Evolutionary conservation across 768 basidiomycete species (phyloP).

Genomic region (Dacryopinax spathularia): DNA sequence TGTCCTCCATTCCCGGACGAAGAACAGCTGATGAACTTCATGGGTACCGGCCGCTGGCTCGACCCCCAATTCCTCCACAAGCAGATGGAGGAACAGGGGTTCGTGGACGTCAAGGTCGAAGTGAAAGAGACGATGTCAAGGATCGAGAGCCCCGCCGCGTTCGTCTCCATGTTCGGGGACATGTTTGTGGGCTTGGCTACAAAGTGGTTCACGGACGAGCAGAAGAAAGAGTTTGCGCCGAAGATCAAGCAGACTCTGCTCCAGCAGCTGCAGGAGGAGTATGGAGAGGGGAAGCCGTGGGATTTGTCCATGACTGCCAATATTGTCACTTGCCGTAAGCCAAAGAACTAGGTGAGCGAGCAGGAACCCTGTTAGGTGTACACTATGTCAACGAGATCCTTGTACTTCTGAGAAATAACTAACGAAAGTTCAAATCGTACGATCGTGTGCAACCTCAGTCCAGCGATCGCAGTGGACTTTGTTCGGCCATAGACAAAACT

Average conservation of each 20-base stretch:
- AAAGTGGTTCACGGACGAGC: not conserved
- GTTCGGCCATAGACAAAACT: too few relatives aligned
- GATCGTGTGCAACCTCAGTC: too few relatives aligned
- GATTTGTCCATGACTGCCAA: not conserved
- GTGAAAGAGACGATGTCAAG: not conserved
- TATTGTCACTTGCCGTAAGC: not conserved
- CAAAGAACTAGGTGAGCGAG: not conserved
- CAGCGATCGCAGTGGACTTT: too few relatives aligned
- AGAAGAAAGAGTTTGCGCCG: not conserved
- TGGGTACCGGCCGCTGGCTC: not conserved
- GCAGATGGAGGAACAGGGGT: constrained; percentile 1
- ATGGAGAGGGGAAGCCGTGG: not conserved
- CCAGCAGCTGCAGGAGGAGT: not conserved
- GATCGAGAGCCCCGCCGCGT: not conserved
- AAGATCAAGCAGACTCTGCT: not conserved
- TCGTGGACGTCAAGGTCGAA: constrained; percentile 1
- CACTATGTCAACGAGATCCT: not conserved
- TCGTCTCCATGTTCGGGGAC: not conserved
- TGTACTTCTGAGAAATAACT: not conserved
- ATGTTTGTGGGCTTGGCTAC: constrained; percentile 7
- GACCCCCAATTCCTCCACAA: not conserved
- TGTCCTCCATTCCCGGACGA: not conserved
- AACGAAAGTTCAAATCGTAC: too few relatives aligned
- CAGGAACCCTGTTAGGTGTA: not conserved
- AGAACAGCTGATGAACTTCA: not conserved